Conservation (phyloP, 108 stramenopile species). For the Cyclotella choctawhatcheeana region DNA sequence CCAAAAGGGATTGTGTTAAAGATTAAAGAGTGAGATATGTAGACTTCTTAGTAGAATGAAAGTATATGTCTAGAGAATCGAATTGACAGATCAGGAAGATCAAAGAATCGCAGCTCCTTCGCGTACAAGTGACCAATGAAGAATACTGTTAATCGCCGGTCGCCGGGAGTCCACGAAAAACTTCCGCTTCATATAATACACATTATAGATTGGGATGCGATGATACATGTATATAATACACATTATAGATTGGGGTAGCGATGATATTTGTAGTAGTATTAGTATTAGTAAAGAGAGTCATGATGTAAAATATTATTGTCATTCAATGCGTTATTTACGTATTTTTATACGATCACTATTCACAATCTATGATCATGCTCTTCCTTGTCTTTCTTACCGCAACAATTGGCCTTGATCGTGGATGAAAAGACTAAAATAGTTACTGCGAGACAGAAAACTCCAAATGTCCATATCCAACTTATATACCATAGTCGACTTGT, state of each 20-base stretch:
- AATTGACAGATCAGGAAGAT: too few species aligned
- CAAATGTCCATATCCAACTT: conserved; percentile 53
- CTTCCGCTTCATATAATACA: conserved; percentile 74
- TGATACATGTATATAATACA: conserved; percentile 78
- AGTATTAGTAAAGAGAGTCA: neutral
- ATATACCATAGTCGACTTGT: conserved; percentile 47
- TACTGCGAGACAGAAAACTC: conserved; percentile 35
- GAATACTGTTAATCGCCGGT: conserved; percentile 51
- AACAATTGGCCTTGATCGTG: conserved; percentile 2
- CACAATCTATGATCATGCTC: neutral
- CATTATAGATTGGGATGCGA: conserved; percentile 25
- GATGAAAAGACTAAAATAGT: conserved; percentile 22
- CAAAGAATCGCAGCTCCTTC: too few species aligned
- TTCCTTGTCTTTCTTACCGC: conserved; percentile 1
- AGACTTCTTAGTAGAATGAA: too few species aligned
- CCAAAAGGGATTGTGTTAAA: too few species aligned
- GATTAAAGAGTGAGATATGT: too few species aligned
- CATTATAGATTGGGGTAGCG: conserved; percentile 29
- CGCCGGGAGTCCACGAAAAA: conserved; percentile 65
- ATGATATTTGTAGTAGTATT: too few species aligned
- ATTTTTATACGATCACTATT: conserved; percentile 50
- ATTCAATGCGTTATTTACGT: conserved; percentile 49
- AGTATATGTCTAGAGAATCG: too few species aligned
- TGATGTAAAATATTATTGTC: neutral
- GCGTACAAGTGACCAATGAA: neutral